Percentiles rank a stretch among this genome's conserved stretches.
Conservation (phyloP, 768 basidiomycete genomes). For the Dictyophora rubrovolvata region DNA sequence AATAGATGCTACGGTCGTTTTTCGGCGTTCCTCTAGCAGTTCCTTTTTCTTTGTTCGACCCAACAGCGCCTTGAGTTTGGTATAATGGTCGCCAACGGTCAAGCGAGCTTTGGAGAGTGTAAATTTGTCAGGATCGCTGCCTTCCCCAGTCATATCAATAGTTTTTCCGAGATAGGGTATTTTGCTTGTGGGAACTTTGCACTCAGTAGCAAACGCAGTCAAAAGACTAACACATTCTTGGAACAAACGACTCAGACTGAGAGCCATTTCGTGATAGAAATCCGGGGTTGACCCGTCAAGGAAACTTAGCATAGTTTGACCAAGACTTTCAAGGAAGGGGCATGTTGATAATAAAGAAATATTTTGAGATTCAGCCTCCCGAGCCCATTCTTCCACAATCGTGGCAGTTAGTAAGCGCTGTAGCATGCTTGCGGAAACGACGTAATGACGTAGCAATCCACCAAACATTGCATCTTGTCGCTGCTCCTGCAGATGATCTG, state of each 20-base stretch:
- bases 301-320: constrained; percentile 54
- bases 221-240: constrained; percentile 70
- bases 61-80: constrained; percentile 61
- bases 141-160: constrained; percentile 63
- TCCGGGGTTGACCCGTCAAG: constrained; percentile 67
- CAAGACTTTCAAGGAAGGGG: constrained; percentile 55
- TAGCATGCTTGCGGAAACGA: constrained; percentile 83
- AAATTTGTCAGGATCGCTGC: constrained; percentile 45
- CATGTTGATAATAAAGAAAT: constrained; percentile 44
- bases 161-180: constrained; percentile 73
- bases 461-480: constrained; percentile 56
- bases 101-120: constrained; percentile 68
- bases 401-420: constrained; percentile 82
- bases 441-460: constrained; percentile 66
- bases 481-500: constrained; percentile 12
- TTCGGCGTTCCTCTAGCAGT: constrained; percentile 66
- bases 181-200: constrained; percentile 69
- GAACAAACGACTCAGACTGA: constrained; percentile 69
- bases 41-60: constrained; percentile 74
- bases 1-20: constrained; percentile 56
- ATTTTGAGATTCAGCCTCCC: constrained; percentile 20
- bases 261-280: constrained; percentile 87
- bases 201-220: constrained; percentile 76
- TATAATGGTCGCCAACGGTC: constrained; percentile 62
- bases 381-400: constrained; percentile 88